Conservation (phyloP, 2,329 filamentous ascomycete species). For the Endoconidiophora polonica region DNA sequence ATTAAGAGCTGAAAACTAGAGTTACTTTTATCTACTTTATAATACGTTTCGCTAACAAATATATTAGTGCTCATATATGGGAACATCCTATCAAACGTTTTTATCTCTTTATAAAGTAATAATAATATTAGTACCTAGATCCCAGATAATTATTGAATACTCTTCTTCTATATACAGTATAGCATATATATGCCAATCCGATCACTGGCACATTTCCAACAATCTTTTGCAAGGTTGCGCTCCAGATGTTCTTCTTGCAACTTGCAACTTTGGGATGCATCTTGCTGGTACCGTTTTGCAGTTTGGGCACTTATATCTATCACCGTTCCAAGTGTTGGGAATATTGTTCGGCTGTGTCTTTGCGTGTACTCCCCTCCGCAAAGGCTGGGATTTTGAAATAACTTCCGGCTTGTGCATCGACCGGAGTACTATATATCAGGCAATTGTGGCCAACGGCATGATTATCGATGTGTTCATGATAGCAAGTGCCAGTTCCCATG, state of each 20-base stretch:
- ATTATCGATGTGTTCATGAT: not conserved
- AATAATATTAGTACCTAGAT: no score
- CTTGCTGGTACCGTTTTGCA: not conserved
- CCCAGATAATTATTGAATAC: no score
- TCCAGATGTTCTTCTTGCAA: not conserved
- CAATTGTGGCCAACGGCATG: not conserved
- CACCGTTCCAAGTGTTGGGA: not conserved
- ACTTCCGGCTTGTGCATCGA: not conserved
- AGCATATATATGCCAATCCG: not conserved
- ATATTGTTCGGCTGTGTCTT: not conserved
- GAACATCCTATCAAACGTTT: no score
- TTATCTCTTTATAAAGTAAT: not conserved
- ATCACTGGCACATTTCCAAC: not conserved
- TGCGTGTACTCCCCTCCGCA: not conserved
- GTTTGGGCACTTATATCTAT: not conserved
- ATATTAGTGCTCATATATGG: no score
- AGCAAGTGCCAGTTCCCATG: not conserved
- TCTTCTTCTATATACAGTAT: not conserved
- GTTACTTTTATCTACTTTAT: not conserved
- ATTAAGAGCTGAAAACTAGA: not conserved
- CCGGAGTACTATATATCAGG: not conserved
- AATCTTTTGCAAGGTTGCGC: conserved; percentile 3
- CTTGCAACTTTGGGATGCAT: not conserved
- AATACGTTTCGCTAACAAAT: no score
- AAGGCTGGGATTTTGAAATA: not conserved